Evolutionary conservation across 495 filamentous ascomycete species (phyloP).

Genomic region (Aspergillus sclerotioniger): DNA sequence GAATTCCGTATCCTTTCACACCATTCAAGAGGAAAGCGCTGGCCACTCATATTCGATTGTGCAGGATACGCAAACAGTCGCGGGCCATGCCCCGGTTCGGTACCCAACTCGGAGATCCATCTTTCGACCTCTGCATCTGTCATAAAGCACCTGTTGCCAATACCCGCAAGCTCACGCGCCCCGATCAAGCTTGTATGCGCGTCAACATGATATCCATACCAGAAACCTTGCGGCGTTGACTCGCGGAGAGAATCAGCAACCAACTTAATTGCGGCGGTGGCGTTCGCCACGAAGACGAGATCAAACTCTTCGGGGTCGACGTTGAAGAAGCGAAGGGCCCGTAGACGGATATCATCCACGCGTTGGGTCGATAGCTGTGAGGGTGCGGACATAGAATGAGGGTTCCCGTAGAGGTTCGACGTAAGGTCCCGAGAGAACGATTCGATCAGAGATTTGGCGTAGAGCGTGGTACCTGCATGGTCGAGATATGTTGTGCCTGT

Average conservation of each 20-base stretch:
- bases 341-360: slow-evolving; percentile 73
- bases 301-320: slow-evolving; percentile 84
- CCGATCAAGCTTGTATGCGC: slow-evolving; percentile 89
- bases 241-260: slow-evolving; percentile 73
- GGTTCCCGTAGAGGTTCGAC: slow-evolving; percentile 81
- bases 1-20: slow-evolving; percentile 48
- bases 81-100: slow-evolving; percentile 21
- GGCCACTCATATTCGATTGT: slow-evolving; percentile 94
- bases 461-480: slow-evolving; percentile 85
- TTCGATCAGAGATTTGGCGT: slow-evolving; percentile 78
- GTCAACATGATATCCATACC: slow-evolving; percentile 80
- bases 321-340: slow-evolving; percentile 75
- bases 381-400: slow-evolving; percentile 80
- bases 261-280: slow-evolving; percentile 87
- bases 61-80: slow-evolving; percentile 80
- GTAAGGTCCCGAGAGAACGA: slow-evolving; percentile 73
- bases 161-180: slow-evolving; percentile 66
- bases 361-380: slow-evolving; percentile 72
- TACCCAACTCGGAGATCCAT: slow-evolving; percentile 54
- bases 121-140: slow-evolving; percentile 62
- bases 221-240: slow-evolving; percentile 59
- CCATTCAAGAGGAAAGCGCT: slow-evolving; percentile 72
- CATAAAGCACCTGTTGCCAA: slow-evolving; percentile 63
- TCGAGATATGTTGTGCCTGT: slow-evolving; percentile 81
- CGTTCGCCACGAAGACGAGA: slow-evolving; percentile 87